Evolutionary conservation across 78 protist genomes (phyloP), one percentile per base, ranked within the genome.

Genomic region (Mastigamoeba balamuthi): DNA sequence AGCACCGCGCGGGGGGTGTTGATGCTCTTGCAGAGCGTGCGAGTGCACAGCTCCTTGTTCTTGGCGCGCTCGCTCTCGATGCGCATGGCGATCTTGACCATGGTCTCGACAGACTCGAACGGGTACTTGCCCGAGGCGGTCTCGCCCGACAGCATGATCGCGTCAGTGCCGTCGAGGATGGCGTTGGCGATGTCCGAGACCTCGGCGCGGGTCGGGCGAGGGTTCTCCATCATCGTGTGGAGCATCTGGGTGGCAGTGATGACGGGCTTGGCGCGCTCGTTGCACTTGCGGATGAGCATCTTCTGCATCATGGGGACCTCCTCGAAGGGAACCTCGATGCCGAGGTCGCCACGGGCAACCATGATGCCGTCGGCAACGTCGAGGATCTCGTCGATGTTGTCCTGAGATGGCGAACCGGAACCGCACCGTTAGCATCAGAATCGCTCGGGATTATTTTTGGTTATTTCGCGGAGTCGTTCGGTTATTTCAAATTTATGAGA

Each of bases 301-400:
- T 95, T 94, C 83, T 95, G 98, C 17, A 87, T 87, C 48, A 75
- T 64, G 28, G 88, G 79, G 28, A 95, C 94, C 65, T 82, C 73
- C 44, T 92, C 90, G 68, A 82, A 40, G 35, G 91, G 89, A 39
- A 92, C 83, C 68, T 92, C 97, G 38, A 92, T 93, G 53, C 97
- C 97, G 8, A 94, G 88, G 71, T 95, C 98, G 33, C 98, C 98
- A 37, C 98, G 83, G 28, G 98, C 98, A 23, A 95, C 98, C 98
- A 95, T 95, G 74, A 93, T 80, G 63, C 95, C 98, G 44, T 94
- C 96, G 33, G 91, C 41, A 4, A 36, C 93, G 3, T 65, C 89
- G 40, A 95, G 39, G 84, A 95, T 95, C 3, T 75, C 95, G 75
- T 87, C 93, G 33, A 94, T 70, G 85, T 81, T 85, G 44, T 74